phyloP scores from a whole-genome alignment of 208 protist species.

The Angomonas deanei region DNA sequence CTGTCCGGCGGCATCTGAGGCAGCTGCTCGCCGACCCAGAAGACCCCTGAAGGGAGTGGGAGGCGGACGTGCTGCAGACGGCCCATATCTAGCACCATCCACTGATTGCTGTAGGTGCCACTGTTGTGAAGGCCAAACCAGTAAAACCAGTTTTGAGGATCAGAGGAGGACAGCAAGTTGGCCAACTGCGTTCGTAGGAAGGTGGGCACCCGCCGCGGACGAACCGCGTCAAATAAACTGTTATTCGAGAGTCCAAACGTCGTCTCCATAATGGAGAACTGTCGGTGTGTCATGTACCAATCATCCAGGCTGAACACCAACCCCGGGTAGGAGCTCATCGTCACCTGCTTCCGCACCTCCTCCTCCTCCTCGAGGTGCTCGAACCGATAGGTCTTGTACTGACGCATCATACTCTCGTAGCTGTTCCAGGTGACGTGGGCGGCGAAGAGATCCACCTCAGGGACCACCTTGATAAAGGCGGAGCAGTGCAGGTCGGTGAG shows the following conservation, averaged over 20 bases:
- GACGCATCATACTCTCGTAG: conserved; percentile 43
- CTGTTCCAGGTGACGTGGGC: conserved; percentile 45
- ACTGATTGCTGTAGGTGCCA: conserved; percentile 93
- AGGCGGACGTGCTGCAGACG: not conserved
- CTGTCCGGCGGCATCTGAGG: not conserved
- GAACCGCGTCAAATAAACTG: conserved; percentile 23
- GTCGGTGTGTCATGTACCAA: conserved; percentile 74
- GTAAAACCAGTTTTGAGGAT: conserved; percentile 43
- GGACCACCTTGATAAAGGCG: conserved; percentile 45
- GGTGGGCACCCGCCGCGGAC: conserved; percentile 35
- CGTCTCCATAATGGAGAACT: conserved; percentile 46
- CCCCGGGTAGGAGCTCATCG: conserved; percentile 74
- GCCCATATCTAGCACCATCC: conserved; percentile 61
- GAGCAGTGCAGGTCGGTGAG: conserved; percentile 42
- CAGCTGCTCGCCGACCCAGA: conserved; percentile 5
- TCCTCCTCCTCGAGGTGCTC: not conserved
- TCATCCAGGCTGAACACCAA: conserved; percentile 78
- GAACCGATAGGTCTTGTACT: conserved; percentile 58
- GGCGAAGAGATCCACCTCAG: conserved; percentile 42
- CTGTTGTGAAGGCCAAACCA: conserved; percentile 73
- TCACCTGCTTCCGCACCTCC: conserved; percentile 15
- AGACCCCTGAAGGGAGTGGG: not conserved
- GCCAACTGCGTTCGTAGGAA: conserved; percentile 67
- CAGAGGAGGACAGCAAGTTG: conserved; percentile 40
- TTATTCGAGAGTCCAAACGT: conserved; percentile 20